Conservation (phyloP, 768 basidiomycete species). For the Erythrobasidium yunnanense region DNA sequence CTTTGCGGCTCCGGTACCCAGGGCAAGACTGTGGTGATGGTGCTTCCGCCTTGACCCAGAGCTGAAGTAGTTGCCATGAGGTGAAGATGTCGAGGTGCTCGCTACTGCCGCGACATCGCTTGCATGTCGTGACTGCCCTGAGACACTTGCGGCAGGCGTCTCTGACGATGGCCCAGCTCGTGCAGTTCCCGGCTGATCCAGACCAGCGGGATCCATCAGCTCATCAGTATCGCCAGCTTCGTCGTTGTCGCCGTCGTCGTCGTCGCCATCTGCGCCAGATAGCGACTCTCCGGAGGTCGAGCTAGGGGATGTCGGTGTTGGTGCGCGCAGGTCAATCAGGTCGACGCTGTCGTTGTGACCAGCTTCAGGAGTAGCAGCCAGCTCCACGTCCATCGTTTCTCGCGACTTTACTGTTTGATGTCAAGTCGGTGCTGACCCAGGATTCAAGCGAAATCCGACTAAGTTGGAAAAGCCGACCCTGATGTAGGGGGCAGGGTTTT, state of each 20-base stretch:
- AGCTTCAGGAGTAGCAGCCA: neutral
- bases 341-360: neutral
- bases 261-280: slow-evolving; percentile 29
- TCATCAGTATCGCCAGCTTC: slow-evolving; percentile 27
- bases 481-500: neutral
- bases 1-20: slow-evolving; percentile 16
- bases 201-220: neutral
- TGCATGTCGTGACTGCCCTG: too few species aligned
- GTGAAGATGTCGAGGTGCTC: too few species aligned
- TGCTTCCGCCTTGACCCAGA: slow-evolving; percentile 1
- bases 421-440: neutral
- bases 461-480: neutral
- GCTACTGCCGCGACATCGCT: too few species aligned
- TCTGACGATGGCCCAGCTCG: too few species aligned
- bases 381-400: neutral
- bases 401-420: neutral
- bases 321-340: slow-evolving; percentile 6
- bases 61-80: neutral
- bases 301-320: slow-evolving; percentile 30
- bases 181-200: too few species aligned
- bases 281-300: slow-evolving; percentile 29
- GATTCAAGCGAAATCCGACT: neutral
- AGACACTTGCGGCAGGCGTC: too few species aligned
- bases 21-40: slow-evolving; percentile 9
- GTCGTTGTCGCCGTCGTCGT: slow-evolving; percentile 24